phyloP scores from a whole-genome alignment of 2,329 filamentous ascomycete genomes.

The Sporothrix schenckii region DNA sequence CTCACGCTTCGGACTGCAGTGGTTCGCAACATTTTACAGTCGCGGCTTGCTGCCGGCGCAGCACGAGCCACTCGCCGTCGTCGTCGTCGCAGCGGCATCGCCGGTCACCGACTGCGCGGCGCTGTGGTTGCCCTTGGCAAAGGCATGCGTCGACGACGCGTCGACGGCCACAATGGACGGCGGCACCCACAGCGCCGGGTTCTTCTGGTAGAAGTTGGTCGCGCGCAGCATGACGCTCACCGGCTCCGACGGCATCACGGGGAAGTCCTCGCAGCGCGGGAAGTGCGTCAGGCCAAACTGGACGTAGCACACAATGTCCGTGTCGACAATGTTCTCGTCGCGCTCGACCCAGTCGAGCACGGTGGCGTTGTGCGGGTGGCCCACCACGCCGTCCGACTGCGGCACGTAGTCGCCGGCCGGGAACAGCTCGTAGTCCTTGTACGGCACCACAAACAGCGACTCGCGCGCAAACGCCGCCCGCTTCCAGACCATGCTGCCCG shows the following conservation, averaged over 20 bases:
- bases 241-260: constrained; percentile 85
- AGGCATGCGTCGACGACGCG: constrained; percentile 32
- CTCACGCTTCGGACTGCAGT: not conserved
- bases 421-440: constrained; percentile 78
- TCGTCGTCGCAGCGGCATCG: not conserved
- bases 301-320: constrained; percentile 88
- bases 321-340: constrained; percentile 75
- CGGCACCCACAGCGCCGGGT: constrained; percentile 79
- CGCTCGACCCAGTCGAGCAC: constrained; percentile 73
- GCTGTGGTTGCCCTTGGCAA: constrained; percentile 28
- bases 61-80: constrained; percentile 20
- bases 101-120: constrained; percentile 1
- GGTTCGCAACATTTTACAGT: constrained; percentile 26
- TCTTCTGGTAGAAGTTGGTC: constrained; percentile 78
- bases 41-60: constrained; percentile 30
- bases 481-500: constrained; percentile 82
- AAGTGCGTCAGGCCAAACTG: constrained; percentile 92
- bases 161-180: constrained; percentile 52
- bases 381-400: constrained; percentile 79
- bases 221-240: constrained; percentile 80
- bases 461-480: constrained; percentile 87
- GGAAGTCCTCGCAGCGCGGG: constrained; percentile 86
- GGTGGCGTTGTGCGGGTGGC: constrained; percentile 52
- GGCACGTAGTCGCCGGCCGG: constrained; percentile 86
- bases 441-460: constrained; percentile 84